These are phyloP conservation scores for Albizia julibrissin DNA, from an alignment of 306 rosid species.

Conservation along the genomic window DNA sequence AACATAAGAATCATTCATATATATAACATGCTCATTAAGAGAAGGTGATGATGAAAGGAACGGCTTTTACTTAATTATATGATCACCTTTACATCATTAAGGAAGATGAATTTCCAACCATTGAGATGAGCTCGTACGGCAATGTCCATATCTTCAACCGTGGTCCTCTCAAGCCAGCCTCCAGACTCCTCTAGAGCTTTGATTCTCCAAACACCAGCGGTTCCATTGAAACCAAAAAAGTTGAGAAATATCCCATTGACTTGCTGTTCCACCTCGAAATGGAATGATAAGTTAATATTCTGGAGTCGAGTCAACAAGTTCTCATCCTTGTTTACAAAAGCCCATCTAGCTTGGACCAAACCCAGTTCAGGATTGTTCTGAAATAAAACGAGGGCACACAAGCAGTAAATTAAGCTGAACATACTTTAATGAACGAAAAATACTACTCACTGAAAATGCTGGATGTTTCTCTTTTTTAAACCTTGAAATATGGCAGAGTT, in stretches of 20 bases:
- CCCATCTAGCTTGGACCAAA: constrained; percentile 95
- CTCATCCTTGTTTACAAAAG: constrained; percentile 90
- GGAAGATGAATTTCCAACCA: constrained; percentile 93
- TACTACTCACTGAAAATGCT: no score
- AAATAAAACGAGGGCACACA: constrained; percentile 18
- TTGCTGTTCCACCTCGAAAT: constrained; percentile 98
- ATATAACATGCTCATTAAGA: constrained; percentile 9
- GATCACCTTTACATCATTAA: constrained; percentile 91
- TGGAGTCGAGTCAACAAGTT: constrained; percentile 97
- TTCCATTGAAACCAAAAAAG: constrained; percentile 97
- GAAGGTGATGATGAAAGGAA: constrained; percentile 18
- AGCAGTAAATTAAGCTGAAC: constrained; percentile 29
- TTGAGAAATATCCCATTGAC: constrained; percentile 88
- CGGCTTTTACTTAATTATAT: background rate
- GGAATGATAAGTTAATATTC: constrained; percentile 91
- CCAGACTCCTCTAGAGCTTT: constrained; percentile 93
- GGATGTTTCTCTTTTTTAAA: constrained; percentile 32
- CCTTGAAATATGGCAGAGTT: constrained; percentile 93
- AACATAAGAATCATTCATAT: background rate
- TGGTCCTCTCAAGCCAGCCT: constrained; percentile 95
- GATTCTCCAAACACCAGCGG: constrained; percentile 99
- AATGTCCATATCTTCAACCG: constrained; percentile 97
- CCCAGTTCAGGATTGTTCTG: constrained; percentile 87
- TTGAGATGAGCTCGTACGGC: constrained; percentile 96
- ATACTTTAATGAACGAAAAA: no score